Evolutionary conservation across 2,329 filamentous ascomycete species (phyloP).

Genomic region (Cladosporium sp.): DNA sequence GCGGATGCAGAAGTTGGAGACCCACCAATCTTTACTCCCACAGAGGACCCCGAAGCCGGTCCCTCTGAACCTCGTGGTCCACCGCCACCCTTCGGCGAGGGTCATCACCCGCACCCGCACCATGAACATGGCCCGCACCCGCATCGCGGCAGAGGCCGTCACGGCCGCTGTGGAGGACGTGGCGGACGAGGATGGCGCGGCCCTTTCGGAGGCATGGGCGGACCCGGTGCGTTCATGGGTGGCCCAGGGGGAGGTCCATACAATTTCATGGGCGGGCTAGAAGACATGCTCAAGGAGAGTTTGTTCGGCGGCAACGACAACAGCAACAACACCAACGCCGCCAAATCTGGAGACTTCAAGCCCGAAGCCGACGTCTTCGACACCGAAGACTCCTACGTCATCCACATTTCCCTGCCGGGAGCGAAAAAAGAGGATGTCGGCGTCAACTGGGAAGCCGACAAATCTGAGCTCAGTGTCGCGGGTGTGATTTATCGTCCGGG

Average conservation of each 20-base stretch:
- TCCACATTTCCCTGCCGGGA: slow-evolving; percentile 71
- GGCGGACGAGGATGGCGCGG: slow-evolving; percentile 25
- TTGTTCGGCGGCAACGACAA: slow-evolving; percentile 31
- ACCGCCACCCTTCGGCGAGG: slow-evolving; percentile 20
- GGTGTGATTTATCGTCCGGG: slow-evolving; percentile 70
- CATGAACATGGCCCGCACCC: slow-evolving; percentile 15
- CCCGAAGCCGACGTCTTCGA: slow-evolving; percentile 74
- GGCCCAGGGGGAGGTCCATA: background rate
- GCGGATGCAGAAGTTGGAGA: slow-evolving; percentile 19
- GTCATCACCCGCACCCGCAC: slow-evolving; percentile 3
- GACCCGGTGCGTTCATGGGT: slow-evolving; percentile 14
- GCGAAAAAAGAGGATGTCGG: slow-evolving; percentile 74
- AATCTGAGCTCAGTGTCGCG: slow-evolving; percentile 59
- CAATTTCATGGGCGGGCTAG: slow-evolving; percentile 19
- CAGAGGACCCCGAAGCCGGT: slow-evolving; percentile 19
- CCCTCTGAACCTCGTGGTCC: slow-evolving; percentile 23
- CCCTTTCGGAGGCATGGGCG: slow-evolving; percentile 19
- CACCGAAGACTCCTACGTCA: slow-evolving; percentile 57
- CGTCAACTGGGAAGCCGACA: slow-evolving; percentile 70
- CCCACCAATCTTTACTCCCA: slow-evolving; percentile 15
- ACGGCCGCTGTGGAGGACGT: slow-evolving; percentile 24
- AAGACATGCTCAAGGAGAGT: slow-evolving; percentile 31
- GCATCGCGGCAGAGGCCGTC: slow-evolving; percentile 15
- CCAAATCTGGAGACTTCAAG: slow-evolving; percentile 47
- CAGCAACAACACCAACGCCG: slow-evolving; percentile 30